Evolutionary conservation across 2,329 filamentous ascomycete species (phyloP).

Genomic region (Aspergillus tubingensis): DNA sequence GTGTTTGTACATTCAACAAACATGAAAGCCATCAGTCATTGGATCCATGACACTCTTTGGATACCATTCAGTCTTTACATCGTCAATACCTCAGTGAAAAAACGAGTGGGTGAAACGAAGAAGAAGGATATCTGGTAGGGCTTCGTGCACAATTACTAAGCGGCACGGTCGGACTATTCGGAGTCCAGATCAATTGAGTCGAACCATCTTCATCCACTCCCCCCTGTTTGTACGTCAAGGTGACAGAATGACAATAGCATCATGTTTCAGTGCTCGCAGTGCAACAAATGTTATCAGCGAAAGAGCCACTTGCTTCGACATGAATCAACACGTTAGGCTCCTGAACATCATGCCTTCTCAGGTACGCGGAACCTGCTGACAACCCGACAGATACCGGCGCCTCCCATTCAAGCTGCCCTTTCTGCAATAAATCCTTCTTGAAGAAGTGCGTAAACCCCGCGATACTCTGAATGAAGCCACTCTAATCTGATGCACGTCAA

Average conservation of each 20-base stretch:
- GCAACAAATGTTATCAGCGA: constrained; percentile 32
- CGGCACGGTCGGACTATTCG: not conserved
- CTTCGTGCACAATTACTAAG: not conserved
- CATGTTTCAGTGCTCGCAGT: constrained; percentile 32
- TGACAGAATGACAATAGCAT: not conserved
- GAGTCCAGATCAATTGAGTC: not conserved
- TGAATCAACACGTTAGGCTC: constrained; percentile 29
- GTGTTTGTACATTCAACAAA: not conserved
- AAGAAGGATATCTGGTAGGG: not conserved
- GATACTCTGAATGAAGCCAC: not conserved
- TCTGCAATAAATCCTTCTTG: constrained; percentile 33
- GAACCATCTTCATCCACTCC: not conserved
- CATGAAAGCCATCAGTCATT: not conserved
- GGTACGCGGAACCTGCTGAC: not conserved
- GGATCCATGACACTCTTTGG: not conserved
- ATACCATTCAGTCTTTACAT: not conserved
- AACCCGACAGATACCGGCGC: constrained; percentile 26
- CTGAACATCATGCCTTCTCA: not conserved
- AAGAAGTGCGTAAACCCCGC: constrained; percentile 24
- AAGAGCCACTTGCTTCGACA: constrained; percentile 33
- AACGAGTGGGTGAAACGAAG: no score
- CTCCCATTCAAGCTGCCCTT: constrained; percentile 28
- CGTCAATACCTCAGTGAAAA: not conserved
- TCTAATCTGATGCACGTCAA: constrained; percentile 7
- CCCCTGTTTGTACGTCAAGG: not conserved